These are phyloP conservation scores for Dipteronia dyeriana DNA, from an alignment of 345 rosid species.

Conservation along the genomic window DNA sequence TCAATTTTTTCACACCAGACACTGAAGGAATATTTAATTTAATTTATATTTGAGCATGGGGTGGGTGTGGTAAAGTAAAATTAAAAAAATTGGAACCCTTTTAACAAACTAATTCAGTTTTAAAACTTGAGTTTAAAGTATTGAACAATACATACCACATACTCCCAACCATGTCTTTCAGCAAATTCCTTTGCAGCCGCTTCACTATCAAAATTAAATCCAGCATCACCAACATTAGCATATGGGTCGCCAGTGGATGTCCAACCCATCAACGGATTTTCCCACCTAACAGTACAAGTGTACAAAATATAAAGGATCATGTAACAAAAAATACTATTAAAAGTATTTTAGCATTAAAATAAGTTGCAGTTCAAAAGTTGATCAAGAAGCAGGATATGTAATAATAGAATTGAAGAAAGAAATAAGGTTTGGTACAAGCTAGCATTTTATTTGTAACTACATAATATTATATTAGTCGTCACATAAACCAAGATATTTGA, in stretches of 20 bases:
- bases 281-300: slow-evolving; percentile 72
- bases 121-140: neutral
- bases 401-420: slow-evolving; percentile 3
- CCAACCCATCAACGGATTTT: slow-evolving; percentile 99
- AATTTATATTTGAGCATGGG: neutral
- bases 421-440: neutral
- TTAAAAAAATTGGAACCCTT: neutral
- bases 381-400: neutral
- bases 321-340: neutral
- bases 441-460: neutral
- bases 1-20: neutral
- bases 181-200: slow-evolving; percentile 88
- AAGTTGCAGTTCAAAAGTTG: neutral
- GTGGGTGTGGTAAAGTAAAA: neutral
- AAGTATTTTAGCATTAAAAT: neutral
- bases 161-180: slow-evolving; percentile 90
- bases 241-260: slow-evolving; percentile 99
- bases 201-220: slow-evolving; percentile 68
- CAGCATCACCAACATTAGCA: slow-evolving; percentile 95
- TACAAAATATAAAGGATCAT: neutral
- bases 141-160: slow-evolving; percentile 46
- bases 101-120: neutral
- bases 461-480: neutral
- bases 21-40: neutral
- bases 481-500: neutral